Base-by-base conservation (phyloP, 208 protist species). In the Naegleria lovaniensis region DNA sequence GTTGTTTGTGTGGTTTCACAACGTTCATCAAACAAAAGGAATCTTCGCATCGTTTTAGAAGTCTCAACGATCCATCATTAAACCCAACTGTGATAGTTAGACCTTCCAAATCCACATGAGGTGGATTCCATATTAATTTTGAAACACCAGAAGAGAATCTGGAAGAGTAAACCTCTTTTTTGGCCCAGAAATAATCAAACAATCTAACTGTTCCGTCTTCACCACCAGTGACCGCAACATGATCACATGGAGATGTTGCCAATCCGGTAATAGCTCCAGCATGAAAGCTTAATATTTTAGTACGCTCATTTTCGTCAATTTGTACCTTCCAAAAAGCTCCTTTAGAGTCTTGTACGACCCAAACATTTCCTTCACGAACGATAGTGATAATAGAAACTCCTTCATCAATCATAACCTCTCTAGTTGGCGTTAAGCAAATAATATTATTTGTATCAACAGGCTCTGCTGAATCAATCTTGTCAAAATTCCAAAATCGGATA, bases 401-500 rank as follows among this genome's bases (percentile, higher is more conserved):
- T 0, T 91, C 43, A 33, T 89, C 91, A 9, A 98, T 93, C 55
- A 89, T 88, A 36, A 96, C 92, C 91, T 98, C 95, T 41, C 92
- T 92, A n/a, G 97, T 85, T 51, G 97, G 98, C 16, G 93, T 87
- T 0, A 98, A 93, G 0, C 92, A 92, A 91, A 96, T 96, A 40
- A 96, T 88, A 19, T 94, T 94, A 19, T 94, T 94, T n/a, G 95
- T 91, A 52, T 98, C 97, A 0, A 91, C 92, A 9, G 96, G 94
- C 83, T 99, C 97, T 0, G 97, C 97, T 36, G 93, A 90, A 84
- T 99, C 98, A 52, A 99, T 92, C 91, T 97, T 94, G 13, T 93
- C 94, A 85, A 97, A 93, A 76, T 95, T 91, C 98, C 98, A 99
- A 88, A 96, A 96, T n/a, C 97, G 94, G 83, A 99, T 95, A 90